Evolutionary conservation across 768 basidiomycete species (phyloP), one percentile per base, ranked within the genome.

Genomic region (Boletus huronensis): DNA sequence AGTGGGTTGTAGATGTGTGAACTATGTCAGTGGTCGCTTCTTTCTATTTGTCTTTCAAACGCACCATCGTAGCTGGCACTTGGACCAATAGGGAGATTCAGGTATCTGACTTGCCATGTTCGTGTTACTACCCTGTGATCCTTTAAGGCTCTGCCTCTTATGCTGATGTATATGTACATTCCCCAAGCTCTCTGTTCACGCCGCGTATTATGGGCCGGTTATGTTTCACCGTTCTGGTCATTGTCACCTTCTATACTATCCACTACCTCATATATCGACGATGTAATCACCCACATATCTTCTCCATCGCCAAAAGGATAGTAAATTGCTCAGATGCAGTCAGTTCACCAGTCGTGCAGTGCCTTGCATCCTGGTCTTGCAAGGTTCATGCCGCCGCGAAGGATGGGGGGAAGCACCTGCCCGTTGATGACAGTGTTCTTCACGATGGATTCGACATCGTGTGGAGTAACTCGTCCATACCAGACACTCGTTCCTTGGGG

Each of bases 401-500:
- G 77, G 17, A 98, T 79, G 14, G 88, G 82, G 0, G 93, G 88
- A 16, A 98, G 78, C 48, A 99, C 80, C 64, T 85, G 80, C 3
- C 96, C 96, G 19, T 81, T 77, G 52, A 94, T 78, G 58, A 99
- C 84, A 17, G 96, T 99, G 61, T 92, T 87, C 60, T 84, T 80
- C 44, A 94, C 92, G 52, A 95, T 85, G 6, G 86, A 82, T 55
- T 88, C 85, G 46, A 94, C 88, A 64, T 96, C 90, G 66, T 93
- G 88, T 8, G 95, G 86, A 25, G 88, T 88, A 6, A 97, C 93
- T 25, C 96, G 85, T 21, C 96, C 96, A 64, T 98, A 98, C 87
- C 93, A 98, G 28, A 98, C 80, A 36, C 85, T 84, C 23, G 89
- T 81, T 21, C 94, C 94, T 53, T 84, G 80, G 0, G 94, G 93